These are phyloP conservation scores for Gossypium schwendimanii DNA, from an alignment of 441 rosid genomes.

Conservation along the genomic window DNA sequence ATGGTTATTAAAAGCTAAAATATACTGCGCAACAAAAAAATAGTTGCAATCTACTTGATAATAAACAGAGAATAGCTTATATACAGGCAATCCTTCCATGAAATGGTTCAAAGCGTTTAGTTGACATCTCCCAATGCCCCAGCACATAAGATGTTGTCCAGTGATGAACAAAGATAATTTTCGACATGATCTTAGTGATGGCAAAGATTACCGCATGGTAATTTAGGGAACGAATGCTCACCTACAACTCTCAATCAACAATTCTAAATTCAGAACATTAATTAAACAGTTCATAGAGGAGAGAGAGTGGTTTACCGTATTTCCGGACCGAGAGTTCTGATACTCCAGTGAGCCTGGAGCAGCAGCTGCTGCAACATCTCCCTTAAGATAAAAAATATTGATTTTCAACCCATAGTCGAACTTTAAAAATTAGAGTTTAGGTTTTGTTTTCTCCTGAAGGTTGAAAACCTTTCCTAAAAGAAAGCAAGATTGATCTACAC, in stretches of 20 bases:
- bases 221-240: background rate
- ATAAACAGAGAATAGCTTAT: background rate
- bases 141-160: background rate
- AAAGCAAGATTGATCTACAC: background rate
- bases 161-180: background rate
- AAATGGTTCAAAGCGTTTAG: background rate
- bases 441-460: background rate
- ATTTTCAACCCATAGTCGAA: conserved; percentile 5
- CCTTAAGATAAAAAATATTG: conserved; percentile 17
- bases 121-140: background rate
- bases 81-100: background rate
- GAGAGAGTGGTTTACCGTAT: conserved; percentile 28
- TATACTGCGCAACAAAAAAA: background rate
- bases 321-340: conserved; percentile 31
- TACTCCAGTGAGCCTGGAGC: conserved; percentile 22
- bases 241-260: background rate
- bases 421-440: conserved; percentile 1
- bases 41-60: background rate
- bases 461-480: background rate
- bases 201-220: background rate
- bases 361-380: conserved; percentile 17
- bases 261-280: background rate
- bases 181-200: background rate
- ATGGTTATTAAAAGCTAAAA: background rate
- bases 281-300: background rate